Conservation (phyloP, 2,329 filamentous ascomycete species). For the Diaporthe sp. region DNA sequence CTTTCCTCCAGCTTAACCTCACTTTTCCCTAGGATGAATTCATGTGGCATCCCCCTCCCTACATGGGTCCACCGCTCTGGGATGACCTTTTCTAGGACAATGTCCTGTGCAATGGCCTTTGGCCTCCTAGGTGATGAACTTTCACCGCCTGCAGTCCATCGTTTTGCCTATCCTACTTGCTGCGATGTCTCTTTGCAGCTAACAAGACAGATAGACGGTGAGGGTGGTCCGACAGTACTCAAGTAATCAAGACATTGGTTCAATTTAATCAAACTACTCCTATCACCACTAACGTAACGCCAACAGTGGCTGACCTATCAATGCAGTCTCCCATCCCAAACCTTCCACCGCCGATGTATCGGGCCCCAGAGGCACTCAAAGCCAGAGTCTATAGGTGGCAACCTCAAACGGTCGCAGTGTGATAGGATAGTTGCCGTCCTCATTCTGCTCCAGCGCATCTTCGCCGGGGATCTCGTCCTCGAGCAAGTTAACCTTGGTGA, state of each 20-base stretch:
- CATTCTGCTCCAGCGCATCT: slow-evolving; percentile 71
- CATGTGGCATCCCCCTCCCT: no score
- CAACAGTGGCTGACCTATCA: background rate
- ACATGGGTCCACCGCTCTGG: background rate
- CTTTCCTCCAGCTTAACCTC: no score
- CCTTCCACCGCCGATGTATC: background rate
- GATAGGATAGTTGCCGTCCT: slow-evolving; percentile 67
- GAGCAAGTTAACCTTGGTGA: slow-evolving; percentile 86
- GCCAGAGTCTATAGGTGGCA: slow-evolving; percentile 78
- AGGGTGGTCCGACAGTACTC: background rate
- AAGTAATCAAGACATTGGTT: background rate
- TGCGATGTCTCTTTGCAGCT: background rate
- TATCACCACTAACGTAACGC: background rate
- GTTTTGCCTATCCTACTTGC: background rate
- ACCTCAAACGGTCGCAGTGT: slow-evolving; percentile 86
- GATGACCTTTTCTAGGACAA: background rate
- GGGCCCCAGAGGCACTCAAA: slow-evolving; percentile 49
- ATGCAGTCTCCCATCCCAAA: background rate
- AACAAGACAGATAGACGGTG: background rate
- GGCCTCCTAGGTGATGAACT: background rate
- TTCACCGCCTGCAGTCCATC: background rate
- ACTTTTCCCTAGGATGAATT: no score
- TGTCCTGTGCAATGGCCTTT: background rate
- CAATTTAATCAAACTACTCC: slow-evolving; percentile 10
- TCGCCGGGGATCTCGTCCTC: slow-evolving; percentile 76